These are phyloP conservation scores for Kalmusia sp. DNA, from an alignment of 2,329 filamentous ascomycete species.

Conservation along the genomic window DNA sequence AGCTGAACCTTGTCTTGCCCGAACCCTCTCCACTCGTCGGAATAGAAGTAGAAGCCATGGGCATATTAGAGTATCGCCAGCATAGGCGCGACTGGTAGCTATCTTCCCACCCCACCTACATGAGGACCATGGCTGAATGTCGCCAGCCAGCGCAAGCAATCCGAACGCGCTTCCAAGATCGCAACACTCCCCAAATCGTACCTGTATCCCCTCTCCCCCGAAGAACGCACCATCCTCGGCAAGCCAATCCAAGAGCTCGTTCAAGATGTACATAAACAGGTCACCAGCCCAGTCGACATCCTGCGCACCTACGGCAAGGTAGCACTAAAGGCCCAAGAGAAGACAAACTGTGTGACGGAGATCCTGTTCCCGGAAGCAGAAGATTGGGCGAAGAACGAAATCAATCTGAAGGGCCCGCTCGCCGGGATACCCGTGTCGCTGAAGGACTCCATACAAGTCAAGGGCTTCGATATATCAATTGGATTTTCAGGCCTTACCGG, in stretches of 20 bases:
- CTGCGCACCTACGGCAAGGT: slow-evolving; percentile 89
- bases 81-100: slow-evolving; percentile 75
- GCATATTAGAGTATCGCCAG: slow-evolving; percentile 71
- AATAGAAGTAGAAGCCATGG: slow-evolving; percentile 49
- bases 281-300: slow-evolving; percentile 71
- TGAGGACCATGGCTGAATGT: slow-evolving; percentile 19
- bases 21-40: not conserved
- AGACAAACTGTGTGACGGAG: slow-evolving; percentile 91
- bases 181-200: slow-evolving; percentile 70
- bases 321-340: slow-evolving; percentile 80
- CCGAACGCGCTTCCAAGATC: slow-evolving; percentile 75
- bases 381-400: slow-evolving; percentile 66
- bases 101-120: slow-evolving; percentile 16
- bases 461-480: slow-evolving; percentile 81
- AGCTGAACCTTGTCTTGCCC: not conserved
- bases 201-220: slow-evolving; percentile 66
- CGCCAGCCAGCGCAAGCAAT: slow-evolving; percentile 77
- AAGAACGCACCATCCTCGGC: slow-evolving; percentile 72
- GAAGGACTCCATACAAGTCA: slow-evolving; percentile 79
- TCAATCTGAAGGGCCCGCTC: slow-evolving; percentile 80
- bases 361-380: slow-evolving; percentile 82
- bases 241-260: slow-evolving; percentile 81
- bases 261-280: slow-evolving; percentile 74
- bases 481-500: slow-evolving; percentile 78
- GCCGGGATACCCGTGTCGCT: slow-evolving; percentile 87